These are phyloP conservation scores for Nicotiana paniculata DNA, from an alignment of 257 asterid genomes.

Conservation along the genomic window DNA sequence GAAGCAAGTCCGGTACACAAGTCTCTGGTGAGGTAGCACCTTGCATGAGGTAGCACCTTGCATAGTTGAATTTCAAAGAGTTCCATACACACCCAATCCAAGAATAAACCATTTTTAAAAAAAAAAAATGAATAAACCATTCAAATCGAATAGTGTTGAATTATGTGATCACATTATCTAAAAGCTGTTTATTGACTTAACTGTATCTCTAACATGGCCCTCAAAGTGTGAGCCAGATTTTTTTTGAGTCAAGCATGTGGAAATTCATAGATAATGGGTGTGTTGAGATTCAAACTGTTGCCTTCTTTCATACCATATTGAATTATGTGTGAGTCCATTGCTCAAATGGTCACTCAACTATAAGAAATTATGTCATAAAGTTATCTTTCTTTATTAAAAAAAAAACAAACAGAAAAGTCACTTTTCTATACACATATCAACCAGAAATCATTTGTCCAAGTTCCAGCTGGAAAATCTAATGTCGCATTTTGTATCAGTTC, in stretches of 20 bases:
- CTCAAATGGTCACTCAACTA: too few relatives aligned
- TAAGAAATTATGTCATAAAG: too few relatives aligned
- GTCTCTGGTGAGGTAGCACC: background rate
- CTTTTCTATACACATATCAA: too few relatives aligned
- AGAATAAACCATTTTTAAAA: background rate
- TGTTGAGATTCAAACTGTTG: background rate
- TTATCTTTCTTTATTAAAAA: too few relatives aligned
- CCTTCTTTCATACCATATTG: background rate
- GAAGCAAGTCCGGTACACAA: background rate
- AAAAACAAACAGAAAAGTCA: too few relatives aligned
- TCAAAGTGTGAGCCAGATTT: background rate
- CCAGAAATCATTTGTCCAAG: too few relatives aligned
- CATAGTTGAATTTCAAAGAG: background rate
- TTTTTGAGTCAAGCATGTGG: background rate
- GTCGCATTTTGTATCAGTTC: too few relatives aligned
- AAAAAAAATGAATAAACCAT: background rate
- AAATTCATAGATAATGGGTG: background rate
- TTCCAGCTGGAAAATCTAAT: too few relatives aligned
- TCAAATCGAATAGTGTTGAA: background rate
- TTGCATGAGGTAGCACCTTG: background rate
- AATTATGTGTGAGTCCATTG: background rate
- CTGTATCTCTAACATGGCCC: background rate
- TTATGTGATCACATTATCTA: background rate
- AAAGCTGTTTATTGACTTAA: background rate
- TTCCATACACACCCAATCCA: background rate